Evolutionary conservation across 495 filamentous ascomycete genomes (phyloP).

Genomic region (Cenococcum geophilum): DNA sequence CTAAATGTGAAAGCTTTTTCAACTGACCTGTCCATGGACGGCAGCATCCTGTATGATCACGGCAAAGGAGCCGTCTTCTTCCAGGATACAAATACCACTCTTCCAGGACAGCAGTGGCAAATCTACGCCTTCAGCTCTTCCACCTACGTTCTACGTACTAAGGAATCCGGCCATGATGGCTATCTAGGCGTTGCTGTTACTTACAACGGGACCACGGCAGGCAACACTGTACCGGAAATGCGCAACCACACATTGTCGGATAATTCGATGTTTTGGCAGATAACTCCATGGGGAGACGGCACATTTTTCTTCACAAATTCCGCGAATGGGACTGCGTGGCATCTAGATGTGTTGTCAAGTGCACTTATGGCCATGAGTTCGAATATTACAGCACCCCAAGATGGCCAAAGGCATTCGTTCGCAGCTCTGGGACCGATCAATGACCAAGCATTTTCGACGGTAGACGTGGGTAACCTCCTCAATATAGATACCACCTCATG

Average conservation of each 20-base stretch:
- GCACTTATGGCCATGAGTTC: constrained; percentile 10
- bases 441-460: constrained; percentile 12
- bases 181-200: constrained; percentile 3
- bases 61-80: constrained; percentile 11
- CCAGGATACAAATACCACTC: constrained; percentile 1
- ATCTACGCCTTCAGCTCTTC: constrained; percentile 10
- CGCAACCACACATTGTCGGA: constrained; percentile 6
- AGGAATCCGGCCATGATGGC: constrained; percentile 17
- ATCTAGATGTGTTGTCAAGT: constrained; percentile 9
- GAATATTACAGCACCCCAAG: constrained; percentile 8
- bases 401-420: constrained; percentile 14
- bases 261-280: constrained; percentile 16
- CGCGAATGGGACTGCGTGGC: constrained; percentile 19
- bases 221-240: constrained; percentile 12
- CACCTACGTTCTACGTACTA: constrained; percentile 14
- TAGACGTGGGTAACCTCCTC: background rate
- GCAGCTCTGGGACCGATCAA: constrained; percentile 8
- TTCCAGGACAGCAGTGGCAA: constrained; percentile 15
- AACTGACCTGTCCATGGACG: constrained; percentile 1
- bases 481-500: background rate
- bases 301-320: constrained; percentile 20
- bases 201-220: constrained; percentile 6
- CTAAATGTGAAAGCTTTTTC: constrained; percentile 2
- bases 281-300: constrained; percentile 21
- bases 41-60: constrained; percentile 9